A percentile compares a stretch with the other conserved stretches of the same genome.
Conservation (phyloP, 495 filamentous ascomycete genomes). For the Penicillium arizonense region DNA sequence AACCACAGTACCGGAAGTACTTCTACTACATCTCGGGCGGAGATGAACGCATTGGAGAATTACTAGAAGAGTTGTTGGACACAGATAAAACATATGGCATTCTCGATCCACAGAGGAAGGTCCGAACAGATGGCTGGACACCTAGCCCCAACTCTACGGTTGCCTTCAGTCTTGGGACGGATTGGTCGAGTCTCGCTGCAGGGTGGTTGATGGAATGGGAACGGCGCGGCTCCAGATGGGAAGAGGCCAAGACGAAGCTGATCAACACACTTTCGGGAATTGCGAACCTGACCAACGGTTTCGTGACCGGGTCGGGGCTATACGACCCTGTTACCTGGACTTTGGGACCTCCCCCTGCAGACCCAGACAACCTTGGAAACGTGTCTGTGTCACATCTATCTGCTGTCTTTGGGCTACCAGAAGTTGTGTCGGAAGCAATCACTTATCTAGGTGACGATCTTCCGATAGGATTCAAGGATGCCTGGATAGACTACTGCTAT, state of each 20-base stretch:
- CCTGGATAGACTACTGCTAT: slow-evolving; percentile 47
- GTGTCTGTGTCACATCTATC: slow-evolving; percentile 43
- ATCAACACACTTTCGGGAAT: slow-evolving; percentile 39
- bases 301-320: slow-evolving; percentile 45
- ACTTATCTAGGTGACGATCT: slow-evolving; percentile 27
- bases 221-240: slow-evolving; percentile 40
- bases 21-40: slow-evolving; percentile 47
- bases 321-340: slow-evolving; percentile 40
- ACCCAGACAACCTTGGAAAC: slow-evolving; percentile 37
- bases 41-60: slow-evolving; percentile 44
- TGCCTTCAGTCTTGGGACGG: slow-evolving; percentile 42
- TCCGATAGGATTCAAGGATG: slow-evolving; percentile 30
- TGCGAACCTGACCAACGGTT: slow-evolving; percentile 41
- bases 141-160: slow-evolving; percentile 36
- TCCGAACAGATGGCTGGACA: slow-evolving; percentile 40
- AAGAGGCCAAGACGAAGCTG: slow-evolving; percentile 36
- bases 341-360: slow-evolving; percentile 37
- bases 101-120: slow-evolving; percentile 48
- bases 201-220: slow-evolving; percentile 51
- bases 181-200: slow-evolving; percentile 47
- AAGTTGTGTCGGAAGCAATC: slow-evolving; percentile 39
- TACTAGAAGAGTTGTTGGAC: slow-evolving; percentile 38
- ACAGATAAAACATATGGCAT: slow-evolving; percentile 40
- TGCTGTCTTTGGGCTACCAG: slow-evolving; percentile 46
- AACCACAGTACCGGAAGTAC: slow-evolving; percentile 40